A percentile compares a stretch with the other conserved stretches of the same genome.
These are phyloP conservation scores for Globisporangium abappressorium DNA, from an alignment of 352 stramenopile genomes.

Conservation along the genomic window DNA sequence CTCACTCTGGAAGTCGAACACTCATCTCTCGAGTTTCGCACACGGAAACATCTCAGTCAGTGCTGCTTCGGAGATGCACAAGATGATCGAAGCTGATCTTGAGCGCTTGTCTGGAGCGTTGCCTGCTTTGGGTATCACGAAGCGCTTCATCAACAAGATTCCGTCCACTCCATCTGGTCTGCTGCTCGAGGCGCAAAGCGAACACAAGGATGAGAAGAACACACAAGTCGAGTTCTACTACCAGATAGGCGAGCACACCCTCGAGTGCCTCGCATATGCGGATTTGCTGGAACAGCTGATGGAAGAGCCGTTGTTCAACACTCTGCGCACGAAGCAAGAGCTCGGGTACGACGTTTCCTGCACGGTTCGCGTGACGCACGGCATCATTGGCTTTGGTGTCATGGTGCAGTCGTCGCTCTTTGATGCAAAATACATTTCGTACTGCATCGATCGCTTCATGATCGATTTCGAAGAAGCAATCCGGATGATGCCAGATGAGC, in stretches of 20 bases:
- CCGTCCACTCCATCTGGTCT: constrained; percentile 40
- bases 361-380: constrained; percentile 74
- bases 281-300: constrained; percentile 88
- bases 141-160: constrained; percentile 56
- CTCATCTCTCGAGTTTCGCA: constrained; percentile 56
- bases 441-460: constrained; percentile 72
- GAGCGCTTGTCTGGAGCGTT: constrained; percentile 30
- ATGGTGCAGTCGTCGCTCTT: constrained; percentile 84
- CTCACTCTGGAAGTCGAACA: constrained; percentile 46
- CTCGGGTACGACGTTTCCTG: constrained; percentile 90
- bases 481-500: constrained; percentile 56
- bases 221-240: constrained; percentile 85
- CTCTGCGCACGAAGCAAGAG: constrained; percentile 85
- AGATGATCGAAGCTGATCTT: constrained; percentile 46
- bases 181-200: constrained; percentile 57
- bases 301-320: constrained; percentile 88
- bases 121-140: constrained; percentile 26
- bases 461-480: constrained; percentile 77
- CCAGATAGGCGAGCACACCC: constrained; percentile 72
- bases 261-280: constrained; percentile 62
- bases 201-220: constrained; percentile 79
- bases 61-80: constrained; percentile 30
- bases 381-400: constrained; percentile 80
- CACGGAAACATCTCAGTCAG: constrained; percentile 66
- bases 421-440: constrained; percentile 53